Evolutionary conservation across 495 filamentous ascomycete species (phyloP), one percentile per base, ranked within the genome.

Genomic region (Trichoderma asperelloides): DNA sequence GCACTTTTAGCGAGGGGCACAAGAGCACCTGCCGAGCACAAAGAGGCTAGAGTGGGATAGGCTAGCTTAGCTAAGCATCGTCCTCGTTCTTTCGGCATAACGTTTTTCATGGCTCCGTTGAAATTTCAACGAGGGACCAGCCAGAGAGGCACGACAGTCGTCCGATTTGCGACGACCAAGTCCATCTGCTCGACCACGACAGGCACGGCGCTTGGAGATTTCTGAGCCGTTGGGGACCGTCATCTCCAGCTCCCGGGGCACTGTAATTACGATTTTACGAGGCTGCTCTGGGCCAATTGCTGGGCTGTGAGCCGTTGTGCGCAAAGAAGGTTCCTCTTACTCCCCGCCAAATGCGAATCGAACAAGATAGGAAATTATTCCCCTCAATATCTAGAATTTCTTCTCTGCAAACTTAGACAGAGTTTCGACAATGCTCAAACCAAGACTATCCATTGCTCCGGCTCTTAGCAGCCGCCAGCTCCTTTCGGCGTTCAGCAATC

Each of bases 261-360:
- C 8, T 60, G 4, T 2, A 21, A 3, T 51, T 12, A 30, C n/a
- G 11, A 0, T 28, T 60, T 60, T 28, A 30, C 23, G 55, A 28
- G 55, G 25, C 55, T 60, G 55, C 55, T 60, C 55, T 60, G 55
- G 55, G 55, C 55, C 55, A 60, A 60, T 60, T 60, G 55, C 55
- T 33, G 23, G 55, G 55, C 27, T 33, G 55, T 60, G 55, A 60
- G 27, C 16, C 23, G 55, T 13, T 55, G 8, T 21, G 13, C 23
- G 55, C 55, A 60, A 15, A 30, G 11, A 27, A 27, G 9, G 47
- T 4, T 47, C 12, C n/a, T 2, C 11, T 13, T 57, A 12, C 25
- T 25, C 25, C 55, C 27, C 55, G 3, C 55, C 55, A 60, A 60
- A 28, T 30, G 55, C 16, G 16, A 60, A 16, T 15, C 25, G 55